Conservation (phyloP, 176 grass and related monocot genomes). For the Oryza officinalis region DNA sequence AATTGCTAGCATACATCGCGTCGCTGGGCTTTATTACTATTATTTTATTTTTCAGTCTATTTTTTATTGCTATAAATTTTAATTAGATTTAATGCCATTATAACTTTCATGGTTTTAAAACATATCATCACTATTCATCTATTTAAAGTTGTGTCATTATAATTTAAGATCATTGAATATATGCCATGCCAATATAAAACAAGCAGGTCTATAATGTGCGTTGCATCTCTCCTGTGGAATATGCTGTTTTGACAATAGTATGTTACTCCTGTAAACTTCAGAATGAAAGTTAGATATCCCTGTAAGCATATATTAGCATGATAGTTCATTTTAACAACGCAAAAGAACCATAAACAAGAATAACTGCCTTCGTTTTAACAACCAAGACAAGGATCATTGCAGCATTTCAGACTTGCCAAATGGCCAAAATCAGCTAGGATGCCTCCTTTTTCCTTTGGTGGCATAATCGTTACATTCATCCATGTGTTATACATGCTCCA, state of each 20-base stretch:
- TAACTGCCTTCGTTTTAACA: neutral
- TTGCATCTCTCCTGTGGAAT: too few relatives aligned
- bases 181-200: too few relatives aligned
- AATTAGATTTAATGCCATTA: too few relatives aligned
- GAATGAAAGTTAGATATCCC: neutral
- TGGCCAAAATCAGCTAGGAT: neutral
- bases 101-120: too few relatives aligned
- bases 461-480: slow-evolving; percentile 7
- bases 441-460: neutral
- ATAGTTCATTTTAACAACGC: neutral
- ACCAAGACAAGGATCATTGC: neutral
- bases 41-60: neutral
- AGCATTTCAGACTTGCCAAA: neutral
- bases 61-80: too few relatives aligned
- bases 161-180: too few relatives aligned
- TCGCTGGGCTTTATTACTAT: too few relatives aligned
- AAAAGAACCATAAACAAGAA: neutral
- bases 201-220: too few relatives aligned
- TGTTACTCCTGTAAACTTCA: neutral
- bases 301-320: neutral
- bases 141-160: too few relatives aligned
- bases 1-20: too few relatives aligned
- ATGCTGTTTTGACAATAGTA: neutral
- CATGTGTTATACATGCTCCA: slow-evolving; percentile 20
- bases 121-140: too few relatives aligned